These are phyloP conservation scores for Vitis riparia DNA, from an alignment of 164 flowering plant species.

Conservation along the genomic window DNA sequence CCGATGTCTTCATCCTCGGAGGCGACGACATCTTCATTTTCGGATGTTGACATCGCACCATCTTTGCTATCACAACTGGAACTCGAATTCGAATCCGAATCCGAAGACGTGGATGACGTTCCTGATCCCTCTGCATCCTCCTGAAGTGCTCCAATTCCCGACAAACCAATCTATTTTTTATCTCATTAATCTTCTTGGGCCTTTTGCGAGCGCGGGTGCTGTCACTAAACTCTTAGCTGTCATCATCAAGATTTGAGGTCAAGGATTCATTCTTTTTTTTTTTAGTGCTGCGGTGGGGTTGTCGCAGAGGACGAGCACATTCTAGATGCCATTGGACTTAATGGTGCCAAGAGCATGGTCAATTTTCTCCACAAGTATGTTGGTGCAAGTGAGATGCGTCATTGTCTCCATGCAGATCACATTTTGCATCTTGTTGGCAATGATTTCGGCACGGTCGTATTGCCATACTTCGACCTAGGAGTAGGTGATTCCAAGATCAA, in stretches of 20 bases:
- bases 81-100: slow-evolving; percentile 1
- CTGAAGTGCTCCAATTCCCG: slow-evolving; percentile 33
- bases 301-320: slow-evolving; percentile 87
- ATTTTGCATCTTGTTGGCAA: slow-evolving; percentile 91
- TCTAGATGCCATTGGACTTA: slow-evolving; percentile 82
- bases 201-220: no score
- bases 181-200: no score
- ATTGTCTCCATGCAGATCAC: slow-evolving; percentile 89
- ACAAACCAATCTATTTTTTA: slow-evolving; percentile 15
- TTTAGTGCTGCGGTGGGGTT: slow-evolving; percentile 42
- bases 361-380: slow-evolving; percentile 94
- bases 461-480: no score
- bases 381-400: slow-evolving; percentile 99
- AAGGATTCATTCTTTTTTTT: not conserved
- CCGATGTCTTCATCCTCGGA: no score
- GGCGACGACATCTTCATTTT: no score
- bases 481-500: no score
- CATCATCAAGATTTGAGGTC: not conserved
- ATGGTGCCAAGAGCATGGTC: slow-evolving; percentile 80
- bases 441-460: no score
- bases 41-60: slow-evolving; percentile 40
- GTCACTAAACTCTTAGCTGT: not conserved
- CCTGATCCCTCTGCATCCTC: slow-evolving; percentile 9
- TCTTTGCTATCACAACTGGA: slow-evolving; percentile 25
- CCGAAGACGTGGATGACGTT: slow-evolving; percentile 5